These are phyloP conservation scores for Vitis hybrid DNA, from an alignment of 177 flowering plant genomes.

Conservation along the genomic window DNA sequence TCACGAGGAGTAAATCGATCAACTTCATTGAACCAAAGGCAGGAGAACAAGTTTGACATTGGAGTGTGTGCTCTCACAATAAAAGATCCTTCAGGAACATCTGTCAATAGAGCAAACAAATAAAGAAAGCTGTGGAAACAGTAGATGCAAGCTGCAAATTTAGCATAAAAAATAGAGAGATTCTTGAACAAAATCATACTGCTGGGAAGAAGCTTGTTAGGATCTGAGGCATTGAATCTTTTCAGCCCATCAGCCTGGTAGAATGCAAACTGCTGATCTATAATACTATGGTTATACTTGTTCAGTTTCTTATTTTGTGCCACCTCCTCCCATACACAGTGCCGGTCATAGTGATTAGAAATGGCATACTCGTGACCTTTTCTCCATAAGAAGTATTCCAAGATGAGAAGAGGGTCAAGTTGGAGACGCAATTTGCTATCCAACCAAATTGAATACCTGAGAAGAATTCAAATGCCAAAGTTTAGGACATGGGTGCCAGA, in stretches of 20 bases:
- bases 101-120: conserved; percentile 36
- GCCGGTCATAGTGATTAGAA: conserved; percentile 94
- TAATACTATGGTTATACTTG: conserved; percentile 83
- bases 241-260: conserved; percentile 84
- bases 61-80: conserved; percentile 95
- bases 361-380: conserved; percentile 87
- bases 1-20: conserved; percentile 95
- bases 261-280: conserved; percentile 84
- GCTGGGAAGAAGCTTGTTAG: conserved; percentile 83
- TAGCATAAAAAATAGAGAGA: not conserved
- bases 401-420: conserved; percentile 71
- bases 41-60: conserved; percentile 93
- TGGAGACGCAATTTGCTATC: conserved; percentile 96
- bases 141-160: not conserved
- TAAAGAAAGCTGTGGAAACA: not conserved
- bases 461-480: conserved; percentile 8
- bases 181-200: conserved; percentile 42
- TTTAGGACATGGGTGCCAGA: not conserved
- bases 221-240: conserved; percentile 79
- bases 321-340: conserved; percentile 96
- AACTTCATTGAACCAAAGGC: conserved; percentile 98
- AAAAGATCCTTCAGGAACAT: conserved; percentile 98
- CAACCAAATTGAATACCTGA: conserved; percentile 95
- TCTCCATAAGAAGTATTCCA: conserved; percentile 89
- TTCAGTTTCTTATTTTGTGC: conserved; percentile 84